Base-by-base conservation (phyloP, 768 basidiomycete genomes). In the Trametes cingulata region DNA sequence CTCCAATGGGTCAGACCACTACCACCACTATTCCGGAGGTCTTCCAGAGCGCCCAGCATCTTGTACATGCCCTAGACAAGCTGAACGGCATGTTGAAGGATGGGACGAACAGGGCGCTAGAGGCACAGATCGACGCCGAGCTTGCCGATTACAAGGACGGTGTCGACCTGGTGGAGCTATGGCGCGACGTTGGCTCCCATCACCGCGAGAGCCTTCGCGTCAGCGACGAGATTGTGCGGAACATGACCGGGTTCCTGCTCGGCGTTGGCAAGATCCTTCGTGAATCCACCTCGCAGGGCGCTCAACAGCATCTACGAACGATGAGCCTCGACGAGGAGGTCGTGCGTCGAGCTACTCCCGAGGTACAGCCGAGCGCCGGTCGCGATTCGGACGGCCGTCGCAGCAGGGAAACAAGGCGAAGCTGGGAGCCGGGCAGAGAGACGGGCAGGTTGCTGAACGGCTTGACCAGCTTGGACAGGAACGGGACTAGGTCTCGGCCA, bases 181-280 rank as follows among this genome's bases (percentile, higher is more conserved):
- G 90, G 91, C 76, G 80, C 54, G 75, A 78, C 47, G 81, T 92
- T 6, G 87, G 88, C 0, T 80, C 80, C 9, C 91, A 93, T 63
- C 89, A 85, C 65, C 75, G 90, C 37, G 91, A 93, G 52, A 81
- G 83, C 52, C 63, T 90, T 64, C 78, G 87, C 66, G 80, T 85
- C 55, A 88, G 88, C 61, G 92, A 93, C 69, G 91, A 93, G 69
- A 76, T 92, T 46, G 86, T 93, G 3, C 76, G 92, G 55, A 85
- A 84, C 7, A 76, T 90, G 70, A 93, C 91, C 8, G 86, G 84
- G 41, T 83, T 93, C 59, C 72, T 93, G 64, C 74, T 93, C n/a
- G 87, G 88, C 33, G 78, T 88, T 6, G 90, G 92, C 33, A 83
- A 82, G 70, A 78, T 88, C 12, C 70, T 92, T 59, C 80, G 84